phyloP scores from a whole-genome alignment of 345 rosid genomes.

The Reutealis trisperma region DNA sequence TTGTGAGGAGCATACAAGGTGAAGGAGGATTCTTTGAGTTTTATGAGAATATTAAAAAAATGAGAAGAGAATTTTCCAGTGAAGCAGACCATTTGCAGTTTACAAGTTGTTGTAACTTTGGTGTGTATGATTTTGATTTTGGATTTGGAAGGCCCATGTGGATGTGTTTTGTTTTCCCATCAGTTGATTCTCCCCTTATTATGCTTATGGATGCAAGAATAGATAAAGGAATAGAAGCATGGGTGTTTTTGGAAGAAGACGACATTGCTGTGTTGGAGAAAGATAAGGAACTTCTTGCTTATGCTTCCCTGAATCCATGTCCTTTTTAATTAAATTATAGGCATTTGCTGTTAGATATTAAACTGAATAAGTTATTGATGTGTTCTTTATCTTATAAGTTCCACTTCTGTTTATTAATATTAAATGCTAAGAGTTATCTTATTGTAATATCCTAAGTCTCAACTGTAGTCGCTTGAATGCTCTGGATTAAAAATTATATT shows the following conservation, averaged over 20 bases:
- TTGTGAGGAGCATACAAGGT: background rate
- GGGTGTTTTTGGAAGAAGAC: constrained; percentile 21
- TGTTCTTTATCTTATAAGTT: too few relatives aligned
- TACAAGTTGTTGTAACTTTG: constrained; percentile 27
- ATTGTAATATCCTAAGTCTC: too few relatives aligned
- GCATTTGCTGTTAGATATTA: too few relatives aligned
- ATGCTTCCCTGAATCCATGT: constrained; percentile 21
- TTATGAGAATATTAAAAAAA: background rate
- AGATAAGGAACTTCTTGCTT: constrained; percentile 16
- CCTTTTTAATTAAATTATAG: background rate
- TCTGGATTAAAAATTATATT: too few relatives aligned
- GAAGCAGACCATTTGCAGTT: constrained; percentile 20
- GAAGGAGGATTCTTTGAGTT: background rate
- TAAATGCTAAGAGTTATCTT: too few relatives aligned
- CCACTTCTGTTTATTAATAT: too few relatives aligned
- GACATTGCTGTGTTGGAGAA: background rate
- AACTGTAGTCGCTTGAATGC: too few relatives aligned
- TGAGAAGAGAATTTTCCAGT: background rate
- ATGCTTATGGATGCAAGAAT: constrained; percentile 8
- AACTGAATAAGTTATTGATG: too few relatives aligned
- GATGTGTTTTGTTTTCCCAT: background rate
- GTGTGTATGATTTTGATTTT: constrained; percentile 29
- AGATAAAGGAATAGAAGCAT: constrained; percentile 24
- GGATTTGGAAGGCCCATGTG: constrained; percentile 35
- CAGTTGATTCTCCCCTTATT: background rate